A percentile compares a stretch with the other conserved stretches of the same genome.
Conservation (phyloP, 2,329 filamentous ascomycete species). For the Trichoderma citrinoviride region DNA sequence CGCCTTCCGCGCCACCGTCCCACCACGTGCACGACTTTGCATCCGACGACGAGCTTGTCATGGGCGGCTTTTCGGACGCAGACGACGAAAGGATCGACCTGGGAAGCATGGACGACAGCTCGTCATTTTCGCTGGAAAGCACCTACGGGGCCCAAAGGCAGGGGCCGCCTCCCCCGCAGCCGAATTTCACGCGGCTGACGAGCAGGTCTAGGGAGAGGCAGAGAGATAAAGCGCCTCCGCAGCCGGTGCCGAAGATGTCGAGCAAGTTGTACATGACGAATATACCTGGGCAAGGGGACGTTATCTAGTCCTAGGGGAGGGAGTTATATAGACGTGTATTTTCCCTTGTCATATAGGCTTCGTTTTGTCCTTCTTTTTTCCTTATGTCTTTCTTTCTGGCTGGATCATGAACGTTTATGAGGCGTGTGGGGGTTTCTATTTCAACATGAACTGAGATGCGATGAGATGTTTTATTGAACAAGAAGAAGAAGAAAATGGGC, state of each 20-base stretch:
- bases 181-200: slow-evolving; percentile 34
- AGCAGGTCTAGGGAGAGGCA: slow-evolving; percentile 36
- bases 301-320: slow-evolving; percentile 26
- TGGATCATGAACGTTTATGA: slow-evolving; percentile 7
- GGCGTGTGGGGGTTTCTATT: not conserved
- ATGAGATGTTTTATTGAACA: not conserved
- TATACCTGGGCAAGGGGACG: slow-evolving; percentile 38
- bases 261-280: slow-evolving; percentile 36
- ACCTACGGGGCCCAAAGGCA: slow-evolving; percentile 47
- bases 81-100: slow-evolving; percentile 55
- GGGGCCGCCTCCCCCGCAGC: slow-evolving; percentile 41
- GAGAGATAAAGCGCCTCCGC: slow-evolving; percentile 38
- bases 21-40: slow-evolving; percentile 56
- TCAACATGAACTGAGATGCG: not conserved
- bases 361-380: not conserved
- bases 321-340: slow-evolving; percentile 5
- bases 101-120: slow-evolving; percentile 41
- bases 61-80: slow-evolving; percentile 76
- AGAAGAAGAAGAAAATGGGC: not conserved
- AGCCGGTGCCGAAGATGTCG: slow-evolving; percentile 43
- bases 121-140: slow-evolving; percentile 57
- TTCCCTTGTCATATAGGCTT: too few species aligned
- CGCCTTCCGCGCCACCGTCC: slow-evolving; percentile 61
- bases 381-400: not conserved
- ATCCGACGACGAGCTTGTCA: slow-evolving; percentile 72